Conservation (phyloP, 176 grass and related monocot species). For the Puccinellia tenuiflora region DNA sequence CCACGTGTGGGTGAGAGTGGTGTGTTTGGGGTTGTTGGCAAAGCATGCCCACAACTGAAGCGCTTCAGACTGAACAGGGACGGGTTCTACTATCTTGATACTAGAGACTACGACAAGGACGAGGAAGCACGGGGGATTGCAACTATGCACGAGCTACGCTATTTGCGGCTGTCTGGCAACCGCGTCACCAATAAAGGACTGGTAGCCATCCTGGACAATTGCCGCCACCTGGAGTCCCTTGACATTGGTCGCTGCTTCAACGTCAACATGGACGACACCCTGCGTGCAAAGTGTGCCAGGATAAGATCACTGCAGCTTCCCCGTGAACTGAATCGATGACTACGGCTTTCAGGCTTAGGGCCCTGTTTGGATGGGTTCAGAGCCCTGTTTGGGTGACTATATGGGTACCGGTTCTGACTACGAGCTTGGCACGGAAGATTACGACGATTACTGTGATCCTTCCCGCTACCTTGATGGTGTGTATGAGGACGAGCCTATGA, state of each 20-base stretch:
- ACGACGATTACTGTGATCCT: neutral
- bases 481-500: neutral
- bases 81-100: neutral
- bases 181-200: neutral
- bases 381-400: neutral
- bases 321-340: neutral
- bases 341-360: neutral
- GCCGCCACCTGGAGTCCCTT: neutral
- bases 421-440: too few species aligned
- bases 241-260: neutral
- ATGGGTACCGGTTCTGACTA: too few species aligned
- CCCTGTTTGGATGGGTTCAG: neutral
- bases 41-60: neutral
- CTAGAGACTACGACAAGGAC: neutral
- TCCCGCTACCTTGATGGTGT: neutral
- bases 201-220: neutral
- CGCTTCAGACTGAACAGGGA: neutral
- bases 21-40: neutral
- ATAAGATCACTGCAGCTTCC: neutral
- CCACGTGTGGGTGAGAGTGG: neutral
- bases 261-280: neutral
- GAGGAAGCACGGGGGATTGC: neutral
- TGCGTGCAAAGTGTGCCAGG: neutral
- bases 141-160: neutral
- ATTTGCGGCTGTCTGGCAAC: neutral